Percentiles rank a stretch among this genome's conserved stretches.
phyloP scores from a whole-genome alignment of 495 filamentous ascomycete genomes.

The Annulohypoxylon bovei region DNA sequence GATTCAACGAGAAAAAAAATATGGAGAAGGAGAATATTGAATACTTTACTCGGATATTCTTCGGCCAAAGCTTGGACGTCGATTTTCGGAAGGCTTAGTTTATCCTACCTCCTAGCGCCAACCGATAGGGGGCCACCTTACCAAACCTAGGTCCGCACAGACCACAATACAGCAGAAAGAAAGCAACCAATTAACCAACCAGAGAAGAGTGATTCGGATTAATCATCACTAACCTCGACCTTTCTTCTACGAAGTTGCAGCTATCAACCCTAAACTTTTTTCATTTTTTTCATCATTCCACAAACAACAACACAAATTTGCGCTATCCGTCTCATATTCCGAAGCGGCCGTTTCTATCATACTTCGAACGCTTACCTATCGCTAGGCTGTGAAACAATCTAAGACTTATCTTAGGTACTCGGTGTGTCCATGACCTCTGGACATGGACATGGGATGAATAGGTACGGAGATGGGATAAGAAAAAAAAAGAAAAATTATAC shows the following conservation, averaged over 20 bases:
- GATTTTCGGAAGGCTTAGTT: constrained; percentile 11
- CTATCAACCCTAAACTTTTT: neutral
- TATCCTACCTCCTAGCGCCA: constrained; percentile 17
- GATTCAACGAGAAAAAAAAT: constrained; percentile 1
- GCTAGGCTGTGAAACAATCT: constrained; percentile 16
- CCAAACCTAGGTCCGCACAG: no score
- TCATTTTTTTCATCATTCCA: constrained; percentile 13
- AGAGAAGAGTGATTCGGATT: neutral
- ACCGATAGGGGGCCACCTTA: no score
- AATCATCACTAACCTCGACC: constrained; percentile 7
- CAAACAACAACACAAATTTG: constrained; percentile 13
- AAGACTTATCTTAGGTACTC: neutral
- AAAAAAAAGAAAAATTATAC: neutral
- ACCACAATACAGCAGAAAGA: neutral
- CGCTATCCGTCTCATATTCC: constrained; percentile 16
- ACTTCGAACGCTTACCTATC: neutral
- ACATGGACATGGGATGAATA: constrained; percentile 3
- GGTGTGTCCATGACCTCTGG: neutral
- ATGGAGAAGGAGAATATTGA: constrained; percentile 1
- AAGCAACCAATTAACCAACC: neutral
- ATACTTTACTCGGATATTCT: constrained; percentile 17
- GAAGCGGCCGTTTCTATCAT: constrained; percentile 10
- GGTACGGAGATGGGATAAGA: neutral
- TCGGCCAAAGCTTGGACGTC: constrained; percentile 8
- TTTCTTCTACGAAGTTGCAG: neutral